phyloP scores from a whole-genome alignment of 257 asterid species.

The Primulina huaijiensis region DNA sequence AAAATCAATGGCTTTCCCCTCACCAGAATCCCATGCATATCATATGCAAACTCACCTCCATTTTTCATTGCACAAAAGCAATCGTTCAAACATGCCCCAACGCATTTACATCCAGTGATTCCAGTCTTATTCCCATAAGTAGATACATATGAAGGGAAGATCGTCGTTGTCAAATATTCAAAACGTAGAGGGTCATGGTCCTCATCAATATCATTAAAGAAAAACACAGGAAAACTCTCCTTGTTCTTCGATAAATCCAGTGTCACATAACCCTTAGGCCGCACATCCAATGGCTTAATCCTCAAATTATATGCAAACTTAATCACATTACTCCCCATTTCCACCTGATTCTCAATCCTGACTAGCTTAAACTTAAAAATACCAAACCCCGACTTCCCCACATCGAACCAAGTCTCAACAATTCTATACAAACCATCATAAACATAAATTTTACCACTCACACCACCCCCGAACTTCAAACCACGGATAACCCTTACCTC shows the following conservation, averaged over 20 bases:
- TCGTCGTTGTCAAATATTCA: conserved; percentile 46
- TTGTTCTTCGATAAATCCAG: conserved; percentile 60
- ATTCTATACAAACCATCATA: conserved; percentile 80
- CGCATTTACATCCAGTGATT: conserved; percentile 57
- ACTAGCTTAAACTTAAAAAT: conserved; percentile 71
- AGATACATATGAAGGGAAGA: conserved; percentile 50
- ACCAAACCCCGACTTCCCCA: conserved; percentile 78
- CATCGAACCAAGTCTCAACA: conserved; percentile 66
- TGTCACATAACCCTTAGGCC: conserved; percentile 56
- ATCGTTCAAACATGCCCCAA: conserved; percentile 45
- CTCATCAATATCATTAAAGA: conserved; percentile 63
- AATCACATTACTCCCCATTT: conserved; percentile 65
- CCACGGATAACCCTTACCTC: conserved; percentile 90
- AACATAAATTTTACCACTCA: conserved; percentile 70
- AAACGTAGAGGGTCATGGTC: conserved; percentile 50
- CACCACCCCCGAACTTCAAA: conserved; percentile 56
- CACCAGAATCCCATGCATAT: conserved; percentile 48
- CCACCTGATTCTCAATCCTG: conserved; percentile 63
- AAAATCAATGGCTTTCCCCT: conserved; percentile 69
- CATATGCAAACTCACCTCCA: conserved; percentile 69
- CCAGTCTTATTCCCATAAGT: conserved; percentile 41
- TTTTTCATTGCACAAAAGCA: conserved; percentile 64
- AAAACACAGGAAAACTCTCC: conserved; percentile 56
- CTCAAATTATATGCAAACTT: conserved; percentile 50
- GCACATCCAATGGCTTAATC: conserved; percentile 45